Evolutionary conservation across 352 stramenopile genomes (phyloP), one percentile per base, ranked within the genome.

Genomic region (Phytophthora meadii): DNA sequence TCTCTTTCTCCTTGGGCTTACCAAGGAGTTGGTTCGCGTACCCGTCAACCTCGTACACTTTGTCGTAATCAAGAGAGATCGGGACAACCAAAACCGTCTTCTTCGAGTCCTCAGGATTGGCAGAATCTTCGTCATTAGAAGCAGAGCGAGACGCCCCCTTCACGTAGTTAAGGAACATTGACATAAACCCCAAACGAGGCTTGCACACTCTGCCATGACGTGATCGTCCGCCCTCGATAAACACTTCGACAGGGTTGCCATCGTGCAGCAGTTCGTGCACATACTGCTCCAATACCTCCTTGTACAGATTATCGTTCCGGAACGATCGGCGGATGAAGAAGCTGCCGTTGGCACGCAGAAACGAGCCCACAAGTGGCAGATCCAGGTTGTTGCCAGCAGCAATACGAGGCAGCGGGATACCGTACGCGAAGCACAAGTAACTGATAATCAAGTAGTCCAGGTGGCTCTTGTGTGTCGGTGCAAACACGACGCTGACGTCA

Each of bases 381-480:
- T 97, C 87, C 32, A 97, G 59, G 71, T 97, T 97, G 76, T 96
- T 93, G 2, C 90, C 90, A 0, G 89, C 88, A 0, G 87, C 88
- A 62, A 97, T 97, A 27, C 87, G 84, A 1, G 89, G 90, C 46
- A 94, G 52, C 11, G 89, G 87, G 45, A 97, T 83, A 53, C 91
- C 86, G 61, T 96, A 97, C 5, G 83, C 84, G 52, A 95, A 96
- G 70, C 84, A 95, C 49, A 97, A 55, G 65, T 97, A 97, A 57
- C 87, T 96, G 62, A 97, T 87, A 56, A 97, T 89, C 27, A 97
- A 68, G 62, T 97, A 97, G 69, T 97, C 90, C 54, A 97, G 63
- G 54, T 97, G 89, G 34, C 76, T 92, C 70, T 95, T 92, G 72
- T 97, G 90, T 24, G 90, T 97, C 14, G 90, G 90, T 9, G 89